Percentiles rank a stretch among this genome's conserved stretches.
phyloP scores from a whole-genome alignment of 768 basidiomycete species.

The Pleurotus tuoliensis region DNA sequence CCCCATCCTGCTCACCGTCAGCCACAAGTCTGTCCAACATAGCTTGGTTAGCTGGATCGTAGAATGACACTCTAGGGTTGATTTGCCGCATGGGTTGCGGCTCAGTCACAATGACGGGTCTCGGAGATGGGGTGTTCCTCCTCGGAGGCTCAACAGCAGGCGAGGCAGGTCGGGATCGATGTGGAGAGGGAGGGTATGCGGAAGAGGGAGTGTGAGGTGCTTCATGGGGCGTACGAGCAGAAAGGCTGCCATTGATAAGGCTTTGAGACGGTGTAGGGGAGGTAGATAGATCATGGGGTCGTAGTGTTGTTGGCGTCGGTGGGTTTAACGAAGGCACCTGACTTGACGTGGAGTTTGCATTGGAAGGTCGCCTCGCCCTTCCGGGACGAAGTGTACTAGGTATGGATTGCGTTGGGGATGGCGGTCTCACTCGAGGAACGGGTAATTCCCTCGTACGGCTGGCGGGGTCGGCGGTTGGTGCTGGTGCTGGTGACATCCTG shows the following conservation, averaged over 20 bases:
- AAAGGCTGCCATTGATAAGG: constrained; percentile 8
- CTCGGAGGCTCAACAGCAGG: constrained; percentile 23
- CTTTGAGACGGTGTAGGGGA: constrained; percentile 9
- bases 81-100: constrained; percentile 46
- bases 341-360: constrained; percentile 36
- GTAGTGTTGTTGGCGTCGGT: constrained; percentile 12
- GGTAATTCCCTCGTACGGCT: constrained; percentile 13
- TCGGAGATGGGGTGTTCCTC: constrained; percentile 21
- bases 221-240: constrained; percentile 11
- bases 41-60: constrained; percentile 75
- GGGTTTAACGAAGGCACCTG: constrained; percentile 23
- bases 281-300: not conserved
- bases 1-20: constrained; percentile 41
- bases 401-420: constrained; percentile 31
- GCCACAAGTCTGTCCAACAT: constrained; percentile 67
- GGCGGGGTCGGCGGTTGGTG: constrained; percentile 30
- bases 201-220: constrained; percentile 13
- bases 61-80: constrained; percentile 76
- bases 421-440: constrained; percentile 19
- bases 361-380: constrained; percentile 38
- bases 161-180: constrained; percentile 18
- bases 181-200: constrained; percentile 17
- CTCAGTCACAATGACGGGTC: constrained; percentile 26
- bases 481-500: constrained; percentile 19
- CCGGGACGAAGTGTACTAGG: constrained; percentile 22